These are phyloP conservation scores for Phytophthora chlamydospora DNA, from an alignment of 352 stramenopile genomes.

Conservation along the genomic window DNA sequence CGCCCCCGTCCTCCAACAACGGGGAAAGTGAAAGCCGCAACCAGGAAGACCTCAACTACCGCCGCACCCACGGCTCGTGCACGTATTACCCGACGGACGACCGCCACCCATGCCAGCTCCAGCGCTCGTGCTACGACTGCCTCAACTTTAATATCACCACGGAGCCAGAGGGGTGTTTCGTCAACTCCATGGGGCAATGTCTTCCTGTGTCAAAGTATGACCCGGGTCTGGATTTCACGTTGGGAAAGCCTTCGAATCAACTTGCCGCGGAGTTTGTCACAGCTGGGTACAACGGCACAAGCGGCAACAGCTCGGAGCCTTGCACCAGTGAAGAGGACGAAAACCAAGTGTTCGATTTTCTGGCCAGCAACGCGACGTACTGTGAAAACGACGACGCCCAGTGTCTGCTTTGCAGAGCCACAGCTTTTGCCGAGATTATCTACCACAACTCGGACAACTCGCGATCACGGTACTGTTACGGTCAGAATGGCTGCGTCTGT, in stretches of 20 bases:
- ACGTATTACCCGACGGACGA: conserved; percentile 47
- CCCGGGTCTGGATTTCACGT: conserved; percentile 35
- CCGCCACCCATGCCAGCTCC: conserved; percentile 42
- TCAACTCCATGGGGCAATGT: conserved; percentile 36
- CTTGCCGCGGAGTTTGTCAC: conserved; percentile 30
- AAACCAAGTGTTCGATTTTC: conserved; percentile 39
- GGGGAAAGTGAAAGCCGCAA: conserved; percentile 1
- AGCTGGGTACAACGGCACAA: conserved; percentile 21
- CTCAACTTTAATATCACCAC: conserved; percentile 50
- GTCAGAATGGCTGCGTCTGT: conserved; percentile 48
- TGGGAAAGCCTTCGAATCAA: conserved; percentile 33
- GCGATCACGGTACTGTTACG: conserved; percentile 42
- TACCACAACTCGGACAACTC: conserved; percentile 43
- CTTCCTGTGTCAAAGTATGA: conserved; percentile 15
- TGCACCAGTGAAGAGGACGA: conserved; percentile 9
- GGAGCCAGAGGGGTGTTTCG: conserved; percentile 45
- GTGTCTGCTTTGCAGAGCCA: conserved; percentile 40
- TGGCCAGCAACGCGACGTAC: conserved; percentile 37
- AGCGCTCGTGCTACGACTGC: conserved; percentile 57
- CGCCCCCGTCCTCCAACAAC: conserved; percentile 6
- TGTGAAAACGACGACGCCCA: conserved; percentile 45
- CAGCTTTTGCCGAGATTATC: conserved; percentile 48
- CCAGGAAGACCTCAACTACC: conserved; percentile 17
- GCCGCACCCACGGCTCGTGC: conserved; percentile 44
- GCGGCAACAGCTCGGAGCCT: conserved; percentile 16